Evolutionary conservation across 345 rosid species (phyloP).

Genomic region (Limnanthes douglasii): DNA sequence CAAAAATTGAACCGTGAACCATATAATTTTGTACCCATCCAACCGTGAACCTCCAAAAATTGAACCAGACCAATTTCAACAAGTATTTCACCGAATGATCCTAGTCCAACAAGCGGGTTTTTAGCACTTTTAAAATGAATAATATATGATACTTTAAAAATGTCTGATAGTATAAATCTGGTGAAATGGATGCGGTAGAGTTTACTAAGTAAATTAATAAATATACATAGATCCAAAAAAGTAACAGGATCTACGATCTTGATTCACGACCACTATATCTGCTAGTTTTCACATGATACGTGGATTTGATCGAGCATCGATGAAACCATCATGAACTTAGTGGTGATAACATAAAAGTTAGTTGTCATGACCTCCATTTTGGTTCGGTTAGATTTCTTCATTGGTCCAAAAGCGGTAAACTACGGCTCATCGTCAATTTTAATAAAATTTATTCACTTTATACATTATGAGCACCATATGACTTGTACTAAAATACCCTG

Average conservation of each 20-base stretch:
- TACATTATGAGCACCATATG: constrained; percentile 73
- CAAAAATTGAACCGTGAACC: too few species aligned
- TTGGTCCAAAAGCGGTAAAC: constrained; percentile 99
- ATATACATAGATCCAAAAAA: constrained; percentile 97
- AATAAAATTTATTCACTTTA: constrained; percentile 70
- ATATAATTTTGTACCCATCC: too few species aligned
- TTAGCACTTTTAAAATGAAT: constrained; percentile 39
- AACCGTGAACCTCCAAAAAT: too few species aligned
- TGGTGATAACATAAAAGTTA: constrained; percentile 83
- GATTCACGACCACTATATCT: constrained; percentile 90
- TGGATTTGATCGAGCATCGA: constrained; percentile 83
- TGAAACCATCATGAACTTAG: constrained; percentile 98
- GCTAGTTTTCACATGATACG: constrained; percentile 69
- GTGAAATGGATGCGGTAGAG: constrained; percentile 60
- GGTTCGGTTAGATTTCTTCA: constrained; percentile 92
- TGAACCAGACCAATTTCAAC: constrained; percentile 89
- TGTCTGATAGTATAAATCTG: constrained; percentile 94
- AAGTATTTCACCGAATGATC: constrained; percentile 68
- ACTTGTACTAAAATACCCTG: constrained; percentile 51
- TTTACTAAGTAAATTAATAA: constrained; percentile 68
- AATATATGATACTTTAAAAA: constrained; percentile 79
- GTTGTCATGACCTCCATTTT: constrained; percentile 76
- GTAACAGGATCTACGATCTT: constrained; percentile 68
- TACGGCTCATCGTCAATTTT: constrained; percentile 78
- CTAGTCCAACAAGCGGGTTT: constrained; percentile 42